phyloP scores from a whole-genome alignment of 495 filamentous ascomycete genomes.

The Annulohypoxylon maeteangense region DNA sequence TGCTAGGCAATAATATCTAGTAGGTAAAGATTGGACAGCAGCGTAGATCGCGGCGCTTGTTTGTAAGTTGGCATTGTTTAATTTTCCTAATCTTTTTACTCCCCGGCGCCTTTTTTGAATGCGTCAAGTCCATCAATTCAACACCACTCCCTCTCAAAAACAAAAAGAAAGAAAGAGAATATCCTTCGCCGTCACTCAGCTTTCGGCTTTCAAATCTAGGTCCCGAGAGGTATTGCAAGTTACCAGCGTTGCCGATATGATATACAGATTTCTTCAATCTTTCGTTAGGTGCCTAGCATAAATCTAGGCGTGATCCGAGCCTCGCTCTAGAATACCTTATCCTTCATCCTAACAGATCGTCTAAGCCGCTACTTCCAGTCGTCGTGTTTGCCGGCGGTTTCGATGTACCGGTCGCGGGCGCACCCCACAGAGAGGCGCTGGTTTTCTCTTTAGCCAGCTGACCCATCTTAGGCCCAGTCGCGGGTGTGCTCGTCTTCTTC shows the following conservation, averaged over 20 bases:
- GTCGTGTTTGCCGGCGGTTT: constrained; percentile 47
- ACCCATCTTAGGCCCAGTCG: constrained; percentile 77
- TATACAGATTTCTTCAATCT: constrained; percentile 19
- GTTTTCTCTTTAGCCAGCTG: constrained; percentile 97
- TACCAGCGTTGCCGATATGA: constrained; percentile 18
- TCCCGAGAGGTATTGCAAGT: not conserved
- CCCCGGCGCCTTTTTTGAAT: constrained; percentile 28
- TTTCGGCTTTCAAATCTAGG: constrained; percentile 1
- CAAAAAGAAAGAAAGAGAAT: not conserved
- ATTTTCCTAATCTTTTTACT: constrained; percentile 30
- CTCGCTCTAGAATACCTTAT: not conserved
- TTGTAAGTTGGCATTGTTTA: constrained; percentile 4
- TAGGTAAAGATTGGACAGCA: not conserved
- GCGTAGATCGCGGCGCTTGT: not conserved
- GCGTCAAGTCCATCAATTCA: constrained; percentile 15
- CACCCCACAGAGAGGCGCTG: constrained; percentile 92
- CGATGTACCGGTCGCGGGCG: constrained; percentile 58
- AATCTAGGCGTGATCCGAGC: not conserved
- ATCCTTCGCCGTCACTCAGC: not conserved
- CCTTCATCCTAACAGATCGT: constrained; percentile 58
- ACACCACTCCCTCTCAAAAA: constrained; percentile 1
- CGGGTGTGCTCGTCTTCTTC: constrained; percentile 74
- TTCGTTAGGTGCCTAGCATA: constrained; percentile 1
- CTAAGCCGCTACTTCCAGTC: constrained; percentile 50
- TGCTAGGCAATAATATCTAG: not conserved